Evolutionary conservation across 441 rosid species (phyloP).

Genomic region (Jatropha multifida): DNA sequence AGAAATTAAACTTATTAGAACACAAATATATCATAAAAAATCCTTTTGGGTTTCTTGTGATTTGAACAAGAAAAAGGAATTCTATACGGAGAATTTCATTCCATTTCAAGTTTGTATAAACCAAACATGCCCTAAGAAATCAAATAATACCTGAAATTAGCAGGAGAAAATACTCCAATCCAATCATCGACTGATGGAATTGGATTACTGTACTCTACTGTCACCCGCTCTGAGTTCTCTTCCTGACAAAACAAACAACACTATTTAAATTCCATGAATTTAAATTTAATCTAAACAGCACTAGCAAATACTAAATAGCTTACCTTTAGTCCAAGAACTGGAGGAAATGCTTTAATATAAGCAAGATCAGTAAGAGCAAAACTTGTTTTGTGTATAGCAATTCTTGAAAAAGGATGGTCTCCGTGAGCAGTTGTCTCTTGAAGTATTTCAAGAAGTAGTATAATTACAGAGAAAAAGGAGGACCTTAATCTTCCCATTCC

Average conservation of each 20-base stretch:
- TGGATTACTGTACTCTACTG: conserved; percentile 46
- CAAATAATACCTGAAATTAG: conserved; percentile 17
- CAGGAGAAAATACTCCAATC: conserved; percentile 93
- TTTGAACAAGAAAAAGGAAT: no score
- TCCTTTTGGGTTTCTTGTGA: no score
- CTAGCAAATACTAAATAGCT: neutral
- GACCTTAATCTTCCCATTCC: conserved; percentile 31
- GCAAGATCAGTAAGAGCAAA: conserved; percentile 37
- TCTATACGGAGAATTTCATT: no score
- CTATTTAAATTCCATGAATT: neutral
- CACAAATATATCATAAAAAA: no score
- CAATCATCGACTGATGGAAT: conserved; percentile 72
- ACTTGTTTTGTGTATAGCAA: conserved; percentile 35
- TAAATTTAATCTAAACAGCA: neutral
- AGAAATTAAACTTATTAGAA: no score
- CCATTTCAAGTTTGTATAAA: no score
- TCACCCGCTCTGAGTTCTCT: conserved; percentile 56
- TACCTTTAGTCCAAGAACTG: conserved; percentile 56
- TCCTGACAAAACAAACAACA: conserved; percentile 39
- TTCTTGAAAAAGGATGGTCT: conserved; percentile 55
- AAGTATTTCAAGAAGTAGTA: conserved; percentile 36
- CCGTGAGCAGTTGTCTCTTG: conserved; percentile 39
- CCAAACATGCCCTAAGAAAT: neutral
- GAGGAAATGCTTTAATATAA: conserved; percentile 57
- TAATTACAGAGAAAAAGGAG: conserved; percentile 28